Percentiles rank a stretch among this genome's conserved stretches.
Conservation (phyloP, 192 early-diverging fungal species). For the Endogone sp. region DNA sequence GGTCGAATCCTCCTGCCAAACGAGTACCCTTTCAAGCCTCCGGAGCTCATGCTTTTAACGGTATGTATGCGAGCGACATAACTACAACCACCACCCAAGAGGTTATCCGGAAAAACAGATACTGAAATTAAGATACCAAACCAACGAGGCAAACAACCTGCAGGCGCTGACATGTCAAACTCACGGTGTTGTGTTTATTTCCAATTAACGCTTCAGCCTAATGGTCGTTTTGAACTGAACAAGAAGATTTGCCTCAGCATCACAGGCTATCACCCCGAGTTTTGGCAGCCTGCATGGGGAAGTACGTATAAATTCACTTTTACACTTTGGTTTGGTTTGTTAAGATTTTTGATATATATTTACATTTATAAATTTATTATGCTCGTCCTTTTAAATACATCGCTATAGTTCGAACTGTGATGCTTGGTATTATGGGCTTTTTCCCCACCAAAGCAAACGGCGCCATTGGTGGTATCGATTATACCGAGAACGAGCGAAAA, state of each 20-base stretch:
- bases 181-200: too few relatives aligned
- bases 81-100: too few relatives aligned
- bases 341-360: background rate
- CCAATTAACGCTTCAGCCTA: constrained; percentile 39
- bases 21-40: constrained; percentile 95
- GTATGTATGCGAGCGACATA: constrained; percentile 27
- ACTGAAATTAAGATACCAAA: background rate
- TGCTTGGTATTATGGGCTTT: constrained; percentile 86
- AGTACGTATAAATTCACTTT: constrained; percentile 36
- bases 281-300: constrained; percentile 97
- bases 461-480: constrained; percentile 78
- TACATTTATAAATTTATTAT: background rate
- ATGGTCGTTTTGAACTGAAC: constrained; percentile 86
- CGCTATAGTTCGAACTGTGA: constrained; percentile 69
- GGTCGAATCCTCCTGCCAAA: constrained; percentile 88
- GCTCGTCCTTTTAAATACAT: background rate
- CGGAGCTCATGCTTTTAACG: constrained; percentile 73
- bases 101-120: background rate
- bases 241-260: constrained; percentile 96
- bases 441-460: constrained; percentile 83
- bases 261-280: constrained; percentile 91
- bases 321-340: background rate
- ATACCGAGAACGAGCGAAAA: constrained; percentile 60
- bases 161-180: too few relatives aligned
- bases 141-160: too few relatives aligned